A percentile compares a stretch with the other conserved stretches of the same genome.
Conservation (phyloP, 2,329 filamentous ascomycete species). For the Chlorencoelia australis region DNA sequence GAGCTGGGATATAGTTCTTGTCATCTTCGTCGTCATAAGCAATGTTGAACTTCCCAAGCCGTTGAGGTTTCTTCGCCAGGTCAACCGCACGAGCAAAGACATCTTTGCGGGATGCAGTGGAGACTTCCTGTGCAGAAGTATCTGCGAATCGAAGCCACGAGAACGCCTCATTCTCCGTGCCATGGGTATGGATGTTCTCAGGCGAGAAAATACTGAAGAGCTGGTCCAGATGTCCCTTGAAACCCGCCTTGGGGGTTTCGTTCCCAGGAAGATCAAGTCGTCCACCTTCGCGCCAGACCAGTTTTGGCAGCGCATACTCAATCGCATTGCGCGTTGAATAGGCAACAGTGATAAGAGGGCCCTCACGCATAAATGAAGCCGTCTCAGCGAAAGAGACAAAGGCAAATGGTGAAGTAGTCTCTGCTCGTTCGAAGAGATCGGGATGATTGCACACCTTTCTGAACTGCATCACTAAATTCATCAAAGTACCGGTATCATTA, state of each 20-base stretch:
- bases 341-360: slow-evolving; percentile 63
- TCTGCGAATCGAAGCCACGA: slow-evolving; percentile 88
- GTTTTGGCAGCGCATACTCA: slow-evolving; percentile 69
- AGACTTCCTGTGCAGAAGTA: slow-evolving; percentile 62
- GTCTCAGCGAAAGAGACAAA: slow-evolving; percentile 88
- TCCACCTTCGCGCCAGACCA: slow-evolving; percentile 75
- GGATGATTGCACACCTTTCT: slow-evolving; percentile 98
- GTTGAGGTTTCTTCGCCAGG: slow-evolving; percentile 42
- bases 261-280: slow-evolving; percentile 64
- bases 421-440: slow-evolving; percentile 89
- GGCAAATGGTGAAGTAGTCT: slow-evolving; percentile 78
- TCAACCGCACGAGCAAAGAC: slow-evolving; percentile 65
- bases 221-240: slow-evolving; percentile 64
- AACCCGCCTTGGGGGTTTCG: slow-evolving; percentile 68
- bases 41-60: slow-evolving; percentile 56
- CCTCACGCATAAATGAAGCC: slow-evolving; percentile 87
- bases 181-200: slow-evolving; percentile 61
- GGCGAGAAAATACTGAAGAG: slow-evolving; percentile 87
- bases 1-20: slow-evolving; percentile 55
- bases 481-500: slow-evolving; percentile 86
- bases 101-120: slow-evolving; percentile 56
- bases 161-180: slow-evolving; percentile 56
- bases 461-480: slow-evolving; percentile 99
- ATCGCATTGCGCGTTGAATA: slow-evolving; percentile 86
- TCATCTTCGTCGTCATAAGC: slow-evolving; percentile 59